phyloP scores from a whole-genome alignment of 75 land plant genomes.

The Pinus albicaulis region DNA sequence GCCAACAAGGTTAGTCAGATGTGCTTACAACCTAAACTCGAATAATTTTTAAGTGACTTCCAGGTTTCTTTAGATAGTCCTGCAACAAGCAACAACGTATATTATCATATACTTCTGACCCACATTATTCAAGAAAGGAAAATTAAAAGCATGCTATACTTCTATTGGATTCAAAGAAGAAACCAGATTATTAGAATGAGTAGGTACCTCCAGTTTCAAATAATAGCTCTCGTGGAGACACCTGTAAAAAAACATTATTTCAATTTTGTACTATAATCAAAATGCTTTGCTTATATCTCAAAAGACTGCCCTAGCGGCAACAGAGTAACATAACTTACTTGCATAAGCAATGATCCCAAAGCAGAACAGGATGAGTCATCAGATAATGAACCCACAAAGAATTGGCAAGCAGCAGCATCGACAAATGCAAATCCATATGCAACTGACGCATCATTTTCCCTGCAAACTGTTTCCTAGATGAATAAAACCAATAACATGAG shows the following conservation, averaged over 20 bases:
- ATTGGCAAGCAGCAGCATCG: conserved; percentile 87
- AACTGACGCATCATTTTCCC: conserved; percentile 25
- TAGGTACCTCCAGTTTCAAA: conserved; percentile 71
- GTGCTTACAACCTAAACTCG: conserved; percentile 39
- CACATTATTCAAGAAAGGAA: background rate
- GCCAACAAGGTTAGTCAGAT: background rate
- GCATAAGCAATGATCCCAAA: conserved; percentile 79
- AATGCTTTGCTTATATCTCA: background rate
- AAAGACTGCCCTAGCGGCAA: conserved; percentile 8
- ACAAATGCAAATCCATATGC: conserved; percentile 91
- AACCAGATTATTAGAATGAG: conserved; percentile 1
- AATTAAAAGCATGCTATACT: background rate
- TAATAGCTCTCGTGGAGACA: conserved; percentile 81
- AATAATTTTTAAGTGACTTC: conserved; percentile 56
- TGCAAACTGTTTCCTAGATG: background rate
- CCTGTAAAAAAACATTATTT: conserved; percentile 31
- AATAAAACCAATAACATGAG: background rate
- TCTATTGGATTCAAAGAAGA: conserved; percentile 4
- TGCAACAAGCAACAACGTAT: conserved; percentile 23
- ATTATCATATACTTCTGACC: background rate
- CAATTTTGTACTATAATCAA: background rate
- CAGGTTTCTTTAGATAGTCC: conserved; percentile 79
- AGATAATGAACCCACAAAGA: conserved; percentile 76
- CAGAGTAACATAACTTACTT: conserved; percentile 37
- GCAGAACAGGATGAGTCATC: conserved; percentile 80